These are phyloP conservation scores for Neurospora intermedia DNA, from an alignment of 495 filamentous ascomycete species.

Conservation along the genomic window DNA sequence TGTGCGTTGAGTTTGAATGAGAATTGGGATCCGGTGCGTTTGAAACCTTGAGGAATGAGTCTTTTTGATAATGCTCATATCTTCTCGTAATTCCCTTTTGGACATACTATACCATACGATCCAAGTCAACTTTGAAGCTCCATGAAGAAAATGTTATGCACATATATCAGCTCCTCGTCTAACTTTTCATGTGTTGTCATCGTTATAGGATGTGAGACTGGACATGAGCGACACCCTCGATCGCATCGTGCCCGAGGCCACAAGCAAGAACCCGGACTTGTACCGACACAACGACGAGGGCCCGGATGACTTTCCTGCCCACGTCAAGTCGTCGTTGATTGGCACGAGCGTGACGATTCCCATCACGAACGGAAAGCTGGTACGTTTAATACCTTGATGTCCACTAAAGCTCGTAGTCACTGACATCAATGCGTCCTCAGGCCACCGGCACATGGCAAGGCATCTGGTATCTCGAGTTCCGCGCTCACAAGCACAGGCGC, in stretches of 20 bases:
- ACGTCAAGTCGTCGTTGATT: slow-evolving; percentile 83
- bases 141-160: too few species aligned
- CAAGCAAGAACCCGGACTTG: slow-evolving; percentile 49
- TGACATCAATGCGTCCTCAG: too few species aligned
- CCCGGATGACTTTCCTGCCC: slow-evolving; percentile 42
- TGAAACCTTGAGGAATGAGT: slow-evolving; percentile 17
- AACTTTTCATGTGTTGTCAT: not conserved
- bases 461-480: slow-evolving; percentile 92
- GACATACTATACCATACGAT: too few species aligned
- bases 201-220: slow-evolving; percentile 36
- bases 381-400: slow-evolving; percentile 18
- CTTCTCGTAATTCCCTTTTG: too few species aligned
- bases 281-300: slow-evolving; percentile 60
- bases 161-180: not conserved
- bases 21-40: slow-evolving; percentile 72
- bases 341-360: slow-evolving; percentile 84
- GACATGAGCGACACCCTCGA: slow-evolving; percentile 96
- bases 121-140: too few species aligned
- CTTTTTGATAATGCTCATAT: too few species aligned
- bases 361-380: slow-evolving; percentile 72
- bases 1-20: slow-evolving; percentile 84
- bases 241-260: slow-evolving; percentile 69
- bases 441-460: slow-evolving; percentile 58
- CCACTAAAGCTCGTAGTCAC: too few species aligned
- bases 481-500: slow-evolving; percentile 60